Conservation (phyloP, 164 flowering plant genomes). For the Aristolochia contorta region DNA sequence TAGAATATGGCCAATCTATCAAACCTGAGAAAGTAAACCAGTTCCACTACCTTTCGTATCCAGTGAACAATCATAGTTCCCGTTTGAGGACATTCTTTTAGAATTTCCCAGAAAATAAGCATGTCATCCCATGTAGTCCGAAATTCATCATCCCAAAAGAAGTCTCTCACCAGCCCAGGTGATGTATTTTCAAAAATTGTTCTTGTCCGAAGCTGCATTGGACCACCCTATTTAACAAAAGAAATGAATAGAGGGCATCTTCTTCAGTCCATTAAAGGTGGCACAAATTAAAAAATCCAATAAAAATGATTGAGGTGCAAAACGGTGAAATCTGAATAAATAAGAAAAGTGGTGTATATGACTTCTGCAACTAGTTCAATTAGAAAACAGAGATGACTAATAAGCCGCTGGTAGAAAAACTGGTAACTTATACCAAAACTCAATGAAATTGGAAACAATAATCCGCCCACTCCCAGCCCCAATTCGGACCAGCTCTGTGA, state of each 20-base stretch:
- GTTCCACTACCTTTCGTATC: constrained; percentile 54
- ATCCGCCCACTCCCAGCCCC: too few species aligned
- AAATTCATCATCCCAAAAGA: constrained; percentile 84
- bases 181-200: constrained; percentile 60
- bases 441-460: too few species aligned
- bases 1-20: not conserved
- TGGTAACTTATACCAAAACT: too few species aligned
- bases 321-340: too few species aligned
- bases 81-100: constrained; percentile 52
- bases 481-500: too few species aligned
- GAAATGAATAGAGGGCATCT: not conserved
- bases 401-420: too few species aligned
- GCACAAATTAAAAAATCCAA: too few species aligned
- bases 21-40: not conserved
- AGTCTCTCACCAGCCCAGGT: constrained; percentile 68
- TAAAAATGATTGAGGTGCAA: too few species aligned
- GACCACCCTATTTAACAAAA: constrained; percentile 25
- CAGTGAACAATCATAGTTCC: constrained; percentile 69
- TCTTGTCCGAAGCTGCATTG: constrained; percentile 63
- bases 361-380: too few species aligned
- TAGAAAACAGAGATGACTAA: too few species aligned
- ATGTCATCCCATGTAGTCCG: constrained; percentile 67
- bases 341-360: too few species aligned
- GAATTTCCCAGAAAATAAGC: constrained; percentile 35
- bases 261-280: too few species aligned